Base-by-base conservation (phyloP, 2,329 filamentous ascomycete genomes). In the Monosporascus sp. region DNA sequence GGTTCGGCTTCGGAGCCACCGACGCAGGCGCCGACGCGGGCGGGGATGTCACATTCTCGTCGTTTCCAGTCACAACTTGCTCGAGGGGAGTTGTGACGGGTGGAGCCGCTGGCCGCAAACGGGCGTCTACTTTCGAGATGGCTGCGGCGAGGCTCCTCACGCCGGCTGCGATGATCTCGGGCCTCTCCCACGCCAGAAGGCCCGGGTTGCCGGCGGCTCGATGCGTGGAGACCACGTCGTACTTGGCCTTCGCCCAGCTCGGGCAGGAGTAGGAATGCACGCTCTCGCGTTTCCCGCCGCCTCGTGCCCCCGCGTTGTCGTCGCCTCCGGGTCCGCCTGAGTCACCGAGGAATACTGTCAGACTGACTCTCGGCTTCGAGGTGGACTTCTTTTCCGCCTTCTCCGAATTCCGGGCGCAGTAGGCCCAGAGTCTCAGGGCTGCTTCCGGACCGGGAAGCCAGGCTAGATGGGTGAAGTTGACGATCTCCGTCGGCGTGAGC, bases 401-500 rank as follows among this genome's bases (percentile, higher is more conserved):
- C 44, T 73, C 69, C 7, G 61, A 57, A 38, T 73, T 66, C n/a
- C 67, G 66, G 17, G 69, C 66, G 40, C 74, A 77, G 37, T 74
- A 66, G 7, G 78, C 73, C 79, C 77, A 82, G 52, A 79, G 86
- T 26, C 83, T 72, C 59, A 86, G 67, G 3, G 77, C 78, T 2
- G 77, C 77, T 61, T 88, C 85, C 0, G 84, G 84, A 0, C 85
- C 85, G 0, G 85, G 84, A 1, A 88, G 68, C 86, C 85, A 88
- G 22, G 83, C 79, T 27, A 87, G 69, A 64, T 82, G 79, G 1
- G 82, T 79, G 61, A 85, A 72, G 19, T 81, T 82, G 54, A 88
- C 73, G 24, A 88, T 72, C 52, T 87, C 81, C 16, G 73, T 70
- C 3, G 73, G 70, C 2, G 73, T 72, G 49, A 82, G 73, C 17